phyloP scores from a whole-genome alignment of 257 asterid species.

The Solanum clarkiae region DNA sequence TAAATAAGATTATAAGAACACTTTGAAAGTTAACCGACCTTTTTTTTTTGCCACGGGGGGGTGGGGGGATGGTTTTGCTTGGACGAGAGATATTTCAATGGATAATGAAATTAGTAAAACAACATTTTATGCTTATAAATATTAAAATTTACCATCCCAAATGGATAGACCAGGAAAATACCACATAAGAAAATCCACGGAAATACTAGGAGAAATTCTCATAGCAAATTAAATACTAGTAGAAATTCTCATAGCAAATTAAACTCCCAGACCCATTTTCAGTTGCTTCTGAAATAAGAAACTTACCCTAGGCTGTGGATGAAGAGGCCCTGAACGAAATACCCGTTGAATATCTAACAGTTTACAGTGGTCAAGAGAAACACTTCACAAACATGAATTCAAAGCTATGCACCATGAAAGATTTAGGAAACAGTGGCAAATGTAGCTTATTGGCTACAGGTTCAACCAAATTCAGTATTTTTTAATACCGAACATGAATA shows the following conservation, averaged over 20 bases:
- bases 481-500: background rate
- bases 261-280: background rate
- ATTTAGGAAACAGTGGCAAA: background rate
- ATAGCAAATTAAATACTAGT: background rate
- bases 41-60: too few species aligned
- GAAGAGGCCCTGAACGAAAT: slow-evolving; percentile 79
- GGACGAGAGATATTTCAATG: background rate
- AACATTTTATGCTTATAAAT: background rate
- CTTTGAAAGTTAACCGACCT: too few species aligned
- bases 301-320: slow-evolving; percentile 89
- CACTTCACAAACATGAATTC: slow-evolving; percentile 9
- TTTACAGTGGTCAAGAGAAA: slow-evolving; percentile 26
- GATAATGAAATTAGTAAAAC: background rate
- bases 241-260: background rate
- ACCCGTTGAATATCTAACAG: slow-evolving; percentile 70
- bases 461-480: background rate
- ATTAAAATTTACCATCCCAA: background rate
- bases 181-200: background rate
- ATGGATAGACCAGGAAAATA: background rate
- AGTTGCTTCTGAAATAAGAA: background rate
- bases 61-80: background rate
- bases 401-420: background rate
- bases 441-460: background rate
- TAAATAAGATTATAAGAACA: too few species aligned
- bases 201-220: background rate